Percentiles rank a stretch among this genome's conserved stretches.
Conservation (phyloP, 176 grass and related monocot genomes). For the Elymus sibiricus region DNA sequence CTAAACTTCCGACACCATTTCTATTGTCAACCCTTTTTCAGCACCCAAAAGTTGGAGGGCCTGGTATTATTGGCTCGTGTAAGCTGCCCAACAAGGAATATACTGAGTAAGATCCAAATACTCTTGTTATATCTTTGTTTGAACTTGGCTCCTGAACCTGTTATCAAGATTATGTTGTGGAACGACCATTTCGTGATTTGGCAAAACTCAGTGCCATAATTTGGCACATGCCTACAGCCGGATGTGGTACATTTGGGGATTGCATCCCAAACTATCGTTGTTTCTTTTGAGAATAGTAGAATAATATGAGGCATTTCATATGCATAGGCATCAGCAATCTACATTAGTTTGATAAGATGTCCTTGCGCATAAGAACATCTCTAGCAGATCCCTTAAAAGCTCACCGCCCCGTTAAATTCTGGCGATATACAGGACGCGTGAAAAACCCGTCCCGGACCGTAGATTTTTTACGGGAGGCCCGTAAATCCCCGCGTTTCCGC, state of each 20-base stretch:
- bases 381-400: no score
- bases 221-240: not conserved
- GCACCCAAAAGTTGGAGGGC: slow-evolving; percentile 83
- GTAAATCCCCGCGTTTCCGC: no score
- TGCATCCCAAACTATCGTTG: not conserved
- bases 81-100: slow-evolving; percentile 42
- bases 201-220: not conserved
- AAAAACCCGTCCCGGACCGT: no score
- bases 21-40: slow-evolving; percentile 32
- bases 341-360: not conserved
- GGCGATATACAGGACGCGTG: no score
- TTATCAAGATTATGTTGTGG: not conserved
- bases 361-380: no score
- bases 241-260: not conserved
- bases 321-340: not conserved
- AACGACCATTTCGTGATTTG: not conserved
- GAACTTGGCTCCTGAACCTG: slow-evolving; percentile 3
- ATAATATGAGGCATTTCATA: not conserved
- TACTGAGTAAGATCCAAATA: slow-evolving; percentile 67
- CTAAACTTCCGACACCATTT: not conserved
- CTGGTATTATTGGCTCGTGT: slow-evolving; percentile 72
- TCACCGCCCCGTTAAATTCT: no score
- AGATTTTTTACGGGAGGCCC: no score
- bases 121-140: slow-evolving; percentile 26
- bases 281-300: not conserved